phyloP scores from a whole-genome alignment of 2,329 filamentous ascomycete species.

The Sclerotinia minor region DNA sequence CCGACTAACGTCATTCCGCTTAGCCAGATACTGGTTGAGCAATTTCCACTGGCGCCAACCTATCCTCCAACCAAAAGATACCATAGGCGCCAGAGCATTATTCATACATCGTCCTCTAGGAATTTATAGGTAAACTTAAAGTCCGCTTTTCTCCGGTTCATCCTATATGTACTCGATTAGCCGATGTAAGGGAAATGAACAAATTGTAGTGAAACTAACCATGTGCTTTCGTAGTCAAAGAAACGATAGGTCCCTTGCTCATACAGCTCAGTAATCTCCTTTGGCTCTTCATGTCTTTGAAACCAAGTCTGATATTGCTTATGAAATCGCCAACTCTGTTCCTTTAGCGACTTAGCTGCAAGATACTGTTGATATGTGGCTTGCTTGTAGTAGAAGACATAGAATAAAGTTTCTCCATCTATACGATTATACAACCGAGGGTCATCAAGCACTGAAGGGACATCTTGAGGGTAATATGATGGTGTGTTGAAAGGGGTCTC shows the following conservation, averaged over 20 bases:
- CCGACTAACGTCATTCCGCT: conserved; percentile 33
- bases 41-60: conserved; percentile 56
- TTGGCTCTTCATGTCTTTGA: conserved; percentile 95
- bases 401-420: conserved; percentile 95
- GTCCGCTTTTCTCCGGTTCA: conserved; percentile 96
- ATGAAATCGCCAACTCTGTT: conserved; percentile 98
- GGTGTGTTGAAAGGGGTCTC: conserved; percentile 77
- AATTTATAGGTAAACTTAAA: conserved; percentile 99
- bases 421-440: conserved; percentile 83
- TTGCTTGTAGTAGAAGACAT: conserved; percentile 98
- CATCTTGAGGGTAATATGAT: conserved; percentile 87
- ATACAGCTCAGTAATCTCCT: conserved; percentile 97
- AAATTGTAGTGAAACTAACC: conserved; percentile 53
- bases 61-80: conserved; percentile 72
- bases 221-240: conserved; percentile 99
- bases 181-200: conserved; percentile 4
- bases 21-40: conserved; percentile 66
- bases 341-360: conserved; percentile 93
- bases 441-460: conserved; percentile 89
- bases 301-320: conserved; percentile 99
- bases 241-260: conserved; percentile 99
- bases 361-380: conserved; percentile 94
- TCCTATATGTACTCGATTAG: conserved; percentile 57
- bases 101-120: conserved; percentile 86
- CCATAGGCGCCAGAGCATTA: conserved; percentile 59